phyloP scores from a whole-genome alignment of 495 filamentous ascomycete species.

The Hyaloscypha finlandica region DNA sequence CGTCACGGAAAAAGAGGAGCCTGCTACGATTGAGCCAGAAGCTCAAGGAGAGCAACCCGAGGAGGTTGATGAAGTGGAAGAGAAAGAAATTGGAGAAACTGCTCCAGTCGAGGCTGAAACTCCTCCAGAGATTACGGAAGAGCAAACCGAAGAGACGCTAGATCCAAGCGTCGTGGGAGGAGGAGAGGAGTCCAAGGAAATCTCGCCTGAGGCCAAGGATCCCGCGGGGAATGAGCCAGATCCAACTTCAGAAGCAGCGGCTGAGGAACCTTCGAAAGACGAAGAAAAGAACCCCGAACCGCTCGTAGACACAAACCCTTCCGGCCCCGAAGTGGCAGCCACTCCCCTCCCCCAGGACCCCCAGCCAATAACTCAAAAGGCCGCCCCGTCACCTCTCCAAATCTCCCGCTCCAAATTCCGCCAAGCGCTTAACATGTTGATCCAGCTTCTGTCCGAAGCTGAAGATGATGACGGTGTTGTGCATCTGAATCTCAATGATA shows the following conservation, averaged over 20 bases:
- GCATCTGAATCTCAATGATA: background rate
- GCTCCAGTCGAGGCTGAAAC: background rate
- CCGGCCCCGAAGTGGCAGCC: background rate
- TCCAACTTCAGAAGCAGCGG: background rate
- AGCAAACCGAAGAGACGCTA: background rate
- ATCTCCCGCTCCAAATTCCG: background rate
- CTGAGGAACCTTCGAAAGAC: background rate
- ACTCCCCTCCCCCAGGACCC: background rate
- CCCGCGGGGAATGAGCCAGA: background rate
- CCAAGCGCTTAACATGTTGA: background rate
- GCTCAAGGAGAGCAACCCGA: background rate
- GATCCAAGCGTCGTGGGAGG: no score
- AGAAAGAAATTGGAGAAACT: background rate
- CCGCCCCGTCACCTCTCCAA: background rate
- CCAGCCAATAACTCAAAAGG: background rate
- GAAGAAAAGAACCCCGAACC: background rate
- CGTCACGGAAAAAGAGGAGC: background rate
- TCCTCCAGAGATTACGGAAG: background rate
- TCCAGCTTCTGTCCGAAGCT: background rate
- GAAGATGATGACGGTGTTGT: constrained; percentile 3
- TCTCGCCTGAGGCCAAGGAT: background rate
- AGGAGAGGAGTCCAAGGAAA: no score
- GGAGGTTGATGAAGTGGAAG: background rate
- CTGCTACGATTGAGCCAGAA: background rate
- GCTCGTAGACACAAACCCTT: background rate